phyloP scores from a whole-genome alignment of 352 stramenopile genomes.

The Phytophthora pistaciae region DNA sequence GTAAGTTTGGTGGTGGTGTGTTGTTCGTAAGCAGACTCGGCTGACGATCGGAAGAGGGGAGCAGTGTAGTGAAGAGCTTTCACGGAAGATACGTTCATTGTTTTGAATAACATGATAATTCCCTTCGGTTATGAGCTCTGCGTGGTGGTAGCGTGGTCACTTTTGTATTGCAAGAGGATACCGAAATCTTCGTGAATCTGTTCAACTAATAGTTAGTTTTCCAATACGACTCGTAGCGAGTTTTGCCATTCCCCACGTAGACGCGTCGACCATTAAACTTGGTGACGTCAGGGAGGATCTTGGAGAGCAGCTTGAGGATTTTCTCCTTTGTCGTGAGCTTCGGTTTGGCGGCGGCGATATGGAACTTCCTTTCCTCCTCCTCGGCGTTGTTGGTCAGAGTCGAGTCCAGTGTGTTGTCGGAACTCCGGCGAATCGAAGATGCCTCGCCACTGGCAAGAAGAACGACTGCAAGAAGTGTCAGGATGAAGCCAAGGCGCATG shows the following conservation, averaged over 20 bases:
- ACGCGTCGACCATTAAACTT: not conserved
- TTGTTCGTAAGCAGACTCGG: not conserved
- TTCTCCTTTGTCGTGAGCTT: not conserved
- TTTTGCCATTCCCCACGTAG: not conserved
- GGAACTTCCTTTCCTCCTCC: not conserved
- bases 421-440: not conserved
- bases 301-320: not conserved
- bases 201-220: not conserved
- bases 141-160: no score
- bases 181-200: not conserved
- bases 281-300: not conserved
- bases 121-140: no score
- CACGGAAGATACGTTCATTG: not conserved
- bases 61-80: not conserved
- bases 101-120: not conserved
- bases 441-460: not conserved
- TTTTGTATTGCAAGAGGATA: no score
- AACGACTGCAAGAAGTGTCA: not conserved
- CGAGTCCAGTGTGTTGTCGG: not conserved
- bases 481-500: not conserved
- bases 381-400: not conserved
- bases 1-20: slow-evolving; percentile 13
- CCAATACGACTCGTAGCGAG: not conserved
- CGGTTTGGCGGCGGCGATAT: not conserved
- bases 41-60: not conserved